Base-by-base conservation (phyloP, 148 eudicot genomes). In the Arbutus unedo region DNA sequence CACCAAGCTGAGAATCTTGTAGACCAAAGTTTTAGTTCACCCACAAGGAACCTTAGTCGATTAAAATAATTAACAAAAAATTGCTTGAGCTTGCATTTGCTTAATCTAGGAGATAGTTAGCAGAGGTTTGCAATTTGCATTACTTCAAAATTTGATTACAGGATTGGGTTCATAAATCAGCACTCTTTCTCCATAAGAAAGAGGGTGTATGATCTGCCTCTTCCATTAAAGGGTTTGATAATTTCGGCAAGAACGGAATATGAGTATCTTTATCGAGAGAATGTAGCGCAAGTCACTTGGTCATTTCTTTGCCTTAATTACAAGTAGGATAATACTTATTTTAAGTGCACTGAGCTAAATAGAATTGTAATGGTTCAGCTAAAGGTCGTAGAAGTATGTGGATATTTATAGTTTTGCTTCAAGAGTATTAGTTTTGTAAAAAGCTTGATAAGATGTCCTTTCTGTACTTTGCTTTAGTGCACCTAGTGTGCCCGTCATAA, bases 1-100 rank as follows among this genome's bases (percentile, higher is more conserved):
- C 38, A 74, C 55, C 77, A 74, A 74, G 54, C 54, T 19, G 77
- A 47, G 77, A 47, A 21, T 47, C 16, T 6, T 73, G 53, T 73
- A 5, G 81, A 57, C 16, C 43, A 8, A 57, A 18, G 3, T 76
- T 51, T 76, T 51, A 25, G 59, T 76, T 53, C 16, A 2, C 55
- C 25, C 53, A 4, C 57, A n/a, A 2, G 41, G 43, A 14, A 44
- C 50, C 81, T 56, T 44, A 19, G 43, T 64, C 43, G 13, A 64
- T 41, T 25, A 9, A 25, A 53, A 53, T 53, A 23, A 66, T 66
- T 15, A 43, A 66, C 16, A 3, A 23, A 66, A 79, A 15, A 4
- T 11, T 10, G 81, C 53, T 79, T 47, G 72, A 59, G 54, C 71
- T 43, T 45, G 31, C 19, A 19, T 78, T 45, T 21, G 19, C 55